These are phyloP conservation scores for Trichoderma koningii DNA, from an alignment of 2,329 filamentous ascomycete genomes.

Conservation along the genomic window DNA sequence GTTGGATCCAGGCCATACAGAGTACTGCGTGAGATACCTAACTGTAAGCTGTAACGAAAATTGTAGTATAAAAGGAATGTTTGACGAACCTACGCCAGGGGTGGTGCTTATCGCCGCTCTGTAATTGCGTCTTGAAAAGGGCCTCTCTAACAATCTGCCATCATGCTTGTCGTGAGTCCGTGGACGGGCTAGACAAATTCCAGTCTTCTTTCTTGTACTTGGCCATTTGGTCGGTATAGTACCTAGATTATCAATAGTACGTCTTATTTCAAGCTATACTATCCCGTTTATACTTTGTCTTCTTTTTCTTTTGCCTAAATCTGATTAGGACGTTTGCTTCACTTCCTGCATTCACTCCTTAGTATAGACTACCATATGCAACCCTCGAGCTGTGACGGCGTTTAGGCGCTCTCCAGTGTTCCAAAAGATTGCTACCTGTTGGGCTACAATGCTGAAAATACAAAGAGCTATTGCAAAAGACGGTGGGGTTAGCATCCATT, in stretches of 20 bases:
- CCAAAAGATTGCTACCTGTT: conserved; percentile 26
- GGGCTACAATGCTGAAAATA: conserved; percentile 72
- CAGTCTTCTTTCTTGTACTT: conserved; percentile 5
- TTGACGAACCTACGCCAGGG: too few species aligned
- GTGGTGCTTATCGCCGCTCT: too few species aligned
- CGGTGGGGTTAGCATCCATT: conserved; percentile 32
- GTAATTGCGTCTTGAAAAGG: too few species aligned
- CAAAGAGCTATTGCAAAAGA: conserved; percentile 61
- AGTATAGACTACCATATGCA: conserved; percentile 16
- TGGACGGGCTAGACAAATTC: background rate
- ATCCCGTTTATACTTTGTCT: conserved; percentile 23
- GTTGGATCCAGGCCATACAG: too few species aligned
- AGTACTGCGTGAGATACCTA: conserved; percentile 14
- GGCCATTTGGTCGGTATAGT: background rate
- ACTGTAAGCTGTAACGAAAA: background rate
- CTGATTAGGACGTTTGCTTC: conserved; percentile 21
- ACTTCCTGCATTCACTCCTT: conserved; percentile 16
- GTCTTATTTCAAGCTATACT: conserved; percentile 26
- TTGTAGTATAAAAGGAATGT: background rate
- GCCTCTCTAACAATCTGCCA: too few species aligned
- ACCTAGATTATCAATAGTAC: conserved; percentile 19
- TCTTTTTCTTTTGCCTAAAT: conserved; percentile 18
- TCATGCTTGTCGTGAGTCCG: background rate
- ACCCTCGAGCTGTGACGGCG: conserved; percentile 2
- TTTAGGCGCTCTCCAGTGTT: conserved; percentile 17